These are phyloP conservation scores for Dioscorea alata DNA, from an alignment of 106 monocot genomes.

Conservation along the genomic window DNA sequence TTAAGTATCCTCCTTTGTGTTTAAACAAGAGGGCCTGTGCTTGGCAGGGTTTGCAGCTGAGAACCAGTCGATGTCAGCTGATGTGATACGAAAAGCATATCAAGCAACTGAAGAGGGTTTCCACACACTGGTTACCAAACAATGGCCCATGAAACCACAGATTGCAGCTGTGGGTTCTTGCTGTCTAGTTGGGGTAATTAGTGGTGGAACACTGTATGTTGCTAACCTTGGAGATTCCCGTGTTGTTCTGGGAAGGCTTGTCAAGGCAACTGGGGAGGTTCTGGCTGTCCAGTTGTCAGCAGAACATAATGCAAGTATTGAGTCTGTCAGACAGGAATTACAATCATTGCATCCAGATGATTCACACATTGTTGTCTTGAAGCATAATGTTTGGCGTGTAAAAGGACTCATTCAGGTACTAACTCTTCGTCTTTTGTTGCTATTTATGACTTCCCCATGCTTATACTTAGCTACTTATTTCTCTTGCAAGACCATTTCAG, in stretches of 20 bases:
- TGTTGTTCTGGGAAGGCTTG: background rate
- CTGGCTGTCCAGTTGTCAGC: background rate
- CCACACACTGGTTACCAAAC: background rate
- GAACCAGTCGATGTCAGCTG: background rate
- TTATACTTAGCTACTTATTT: no score
- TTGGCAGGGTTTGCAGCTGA: no score
- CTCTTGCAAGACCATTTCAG: no score
- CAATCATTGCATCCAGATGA: constrained; percentile 1
- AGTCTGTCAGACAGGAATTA: background rate
- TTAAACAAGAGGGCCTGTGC: no score
- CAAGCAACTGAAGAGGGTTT: constrained; percentile 1
- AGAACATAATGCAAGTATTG: constrained; percentile 1
- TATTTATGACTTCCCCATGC: no score
- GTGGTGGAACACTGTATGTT: background rate
- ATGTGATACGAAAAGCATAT: constrained; percentile 1
- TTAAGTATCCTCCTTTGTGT: no score
- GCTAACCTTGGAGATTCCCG: constrained; percentile 5
- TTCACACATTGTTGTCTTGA: background rate
- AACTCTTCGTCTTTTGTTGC: no score
- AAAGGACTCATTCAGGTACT: no score
- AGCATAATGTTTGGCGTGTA: background rate
- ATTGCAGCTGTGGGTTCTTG: constrained; percentile 1
- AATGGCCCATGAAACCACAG: background rate
- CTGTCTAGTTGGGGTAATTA: background rate
- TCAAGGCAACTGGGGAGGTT: background rate